Evolutionary conservation across 805 yeast species (phyloP).

Genomic region (Nakazawaea ambrosiae): DNA sequence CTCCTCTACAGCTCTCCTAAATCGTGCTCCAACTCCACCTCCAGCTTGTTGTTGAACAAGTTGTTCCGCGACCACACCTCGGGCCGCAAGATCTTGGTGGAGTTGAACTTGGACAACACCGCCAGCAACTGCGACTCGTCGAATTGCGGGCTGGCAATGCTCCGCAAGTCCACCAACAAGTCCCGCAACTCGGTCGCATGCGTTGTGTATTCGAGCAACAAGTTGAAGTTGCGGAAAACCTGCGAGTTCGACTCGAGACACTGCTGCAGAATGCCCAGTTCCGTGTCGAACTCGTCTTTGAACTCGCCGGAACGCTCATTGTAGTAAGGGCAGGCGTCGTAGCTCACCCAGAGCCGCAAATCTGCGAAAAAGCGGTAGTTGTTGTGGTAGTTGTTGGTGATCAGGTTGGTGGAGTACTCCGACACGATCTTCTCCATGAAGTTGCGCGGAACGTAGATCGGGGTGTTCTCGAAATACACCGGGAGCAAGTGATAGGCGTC

Average conservation of each 20-base stretch:
- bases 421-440: constrained; percentile 25
- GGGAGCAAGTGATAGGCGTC: constrained; percentile 46
- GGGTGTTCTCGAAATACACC: constrained; percentile 52
- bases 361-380: constrained; percentile 19
- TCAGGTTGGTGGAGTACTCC: constrained; percentile 26
- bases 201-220: background rate
- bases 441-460: constrained; percentile 37
- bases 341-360: constrained; percentile 19
- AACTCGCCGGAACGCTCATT: background rate
- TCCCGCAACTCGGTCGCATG: background rate
- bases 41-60: too few relatives aligned
- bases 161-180: background rate
- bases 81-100: background rate
- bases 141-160: background rate
- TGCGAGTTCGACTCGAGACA: constrained; percentile 1
- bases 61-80: constrained; percentile 3
- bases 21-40: too few relatives aligned
- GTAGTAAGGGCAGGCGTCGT: constrained; percentile 14
- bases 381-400: constrained; percentile 14
- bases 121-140: background rate
- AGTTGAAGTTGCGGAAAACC: background rate
- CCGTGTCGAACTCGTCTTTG: background rate
- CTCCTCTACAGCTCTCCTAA: too few relatives aligned
- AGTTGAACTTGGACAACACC: background rate
- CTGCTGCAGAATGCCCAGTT: constrained; percentile 1